A percentile compares a stretch with the other conserved stretches of the same genome.
These are phyloP conservation scores for Triticum turgidum DNA, from an alignment of 176 grass and related monocot species.

Conservation along the genomic window DNA sequence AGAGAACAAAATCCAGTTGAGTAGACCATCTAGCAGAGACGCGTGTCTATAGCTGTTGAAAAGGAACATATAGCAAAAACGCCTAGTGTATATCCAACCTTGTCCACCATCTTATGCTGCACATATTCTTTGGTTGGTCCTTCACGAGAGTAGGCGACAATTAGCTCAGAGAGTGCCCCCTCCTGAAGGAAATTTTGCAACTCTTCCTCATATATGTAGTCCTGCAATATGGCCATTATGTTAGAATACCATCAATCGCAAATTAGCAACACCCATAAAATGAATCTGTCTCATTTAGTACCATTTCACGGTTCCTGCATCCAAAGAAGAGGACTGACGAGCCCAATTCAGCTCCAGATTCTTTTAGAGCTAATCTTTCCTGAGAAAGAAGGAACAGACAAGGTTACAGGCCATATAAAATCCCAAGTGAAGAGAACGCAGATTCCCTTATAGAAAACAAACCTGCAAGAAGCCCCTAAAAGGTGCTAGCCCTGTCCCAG, in stretches of 20 bases:
- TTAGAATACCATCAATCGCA: background rate
- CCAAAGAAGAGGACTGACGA: conserved; percentile 78
- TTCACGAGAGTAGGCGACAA: conserved; percentile 88
- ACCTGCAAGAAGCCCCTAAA: conserved; percentile 99
- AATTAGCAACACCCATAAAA: conserved; percentile 1
- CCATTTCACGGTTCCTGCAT: conserved; percentile 92
- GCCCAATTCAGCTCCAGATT: conserved; percentile 71
- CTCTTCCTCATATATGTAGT: conserved; percentile 95
- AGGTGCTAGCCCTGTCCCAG: conserved; percentile 87
- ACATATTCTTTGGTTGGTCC: conserved; percentile 87
- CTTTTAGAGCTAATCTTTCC: conserved; percentile 86
- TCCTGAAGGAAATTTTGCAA: conserved; percentile 68
- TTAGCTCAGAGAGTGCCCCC: conserved; percentile 67
- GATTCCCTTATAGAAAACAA: conserved; percentile 25
- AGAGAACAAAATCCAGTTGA: conserved; percentile 5
- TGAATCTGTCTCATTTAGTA: conserved; percentile 18
- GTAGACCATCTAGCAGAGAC: background rate
- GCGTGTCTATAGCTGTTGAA: background rate
- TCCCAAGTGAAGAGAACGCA: background rate
- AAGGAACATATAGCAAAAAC: background rate
- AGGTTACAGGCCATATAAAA: conserved; percentile 6
- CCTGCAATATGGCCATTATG: conserved; percentile 46
- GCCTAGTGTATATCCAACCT: conserved; percentile 35
- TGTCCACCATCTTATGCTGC: conserved; percentile 94
- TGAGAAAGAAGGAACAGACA: conserved; percentile 27